Conservation (phyloP, 2,329 filamentous ascomycete species). For the Aspergillus fijiensis region DNA sequence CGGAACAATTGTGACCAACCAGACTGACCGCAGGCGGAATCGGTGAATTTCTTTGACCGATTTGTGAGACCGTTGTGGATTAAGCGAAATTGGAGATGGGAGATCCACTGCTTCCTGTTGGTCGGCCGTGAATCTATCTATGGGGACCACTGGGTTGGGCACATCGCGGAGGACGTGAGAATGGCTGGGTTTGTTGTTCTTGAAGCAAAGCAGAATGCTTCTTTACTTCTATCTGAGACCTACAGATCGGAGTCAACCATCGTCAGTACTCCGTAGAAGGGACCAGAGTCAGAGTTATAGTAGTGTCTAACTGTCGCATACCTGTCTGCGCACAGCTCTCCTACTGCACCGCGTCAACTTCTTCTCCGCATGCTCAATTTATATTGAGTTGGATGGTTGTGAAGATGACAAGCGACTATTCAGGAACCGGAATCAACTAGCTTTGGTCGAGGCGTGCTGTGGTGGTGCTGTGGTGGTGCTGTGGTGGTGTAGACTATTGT, state of each 20-base stretch:
- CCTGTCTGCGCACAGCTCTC: background rate
- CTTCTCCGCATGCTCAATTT: background rate
- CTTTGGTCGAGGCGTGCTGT: background rate
- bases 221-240: background rate
- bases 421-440: background rate
- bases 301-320: too few species aligned
- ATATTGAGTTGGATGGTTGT: background rate
- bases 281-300: too few species aligned
- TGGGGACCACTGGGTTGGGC: background rate
- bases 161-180: background rate
- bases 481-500: background rate
- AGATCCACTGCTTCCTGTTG: slow-evolving; percentile 28
- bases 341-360: background rate
- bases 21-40: slow-evolving; percentile 8
- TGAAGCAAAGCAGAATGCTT: background rate
- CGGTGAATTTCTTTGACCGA: slow-evolving; percentile 20
- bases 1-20: slow-evolving; percentile 6
- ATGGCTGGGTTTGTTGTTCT: slow-evolving; percentile 1
- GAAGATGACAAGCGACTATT: too few species aligned
- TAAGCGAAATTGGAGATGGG: slow-evolving; percentile 35
- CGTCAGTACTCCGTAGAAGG: too few species aligned
- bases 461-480: background rate
- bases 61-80: slow-evolving; percentile 23
- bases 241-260: background rate
- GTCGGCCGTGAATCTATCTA: slow-evolving; percentile 6